Conservation (phyloP, 768 basidiomycete species). For the Rhodotorula taiwanensis region DNA sequence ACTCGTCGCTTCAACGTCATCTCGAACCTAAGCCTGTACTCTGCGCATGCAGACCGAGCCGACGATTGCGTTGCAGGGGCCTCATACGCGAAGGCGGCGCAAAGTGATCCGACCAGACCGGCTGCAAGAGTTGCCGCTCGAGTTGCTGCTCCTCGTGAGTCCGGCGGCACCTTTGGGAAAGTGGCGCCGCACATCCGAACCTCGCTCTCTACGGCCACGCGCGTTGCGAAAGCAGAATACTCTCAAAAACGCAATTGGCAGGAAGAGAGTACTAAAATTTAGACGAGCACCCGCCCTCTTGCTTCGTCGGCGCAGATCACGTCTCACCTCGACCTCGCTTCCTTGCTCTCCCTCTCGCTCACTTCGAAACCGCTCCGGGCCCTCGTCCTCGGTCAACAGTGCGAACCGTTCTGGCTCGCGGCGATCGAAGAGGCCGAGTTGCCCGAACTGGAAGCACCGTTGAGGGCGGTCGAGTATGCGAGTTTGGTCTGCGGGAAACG, state of each 20-base stretch:
- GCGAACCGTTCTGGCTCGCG: not conserved
- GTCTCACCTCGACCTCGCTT: slow-evolving; percentile 2
- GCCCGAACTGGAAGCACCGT: slow-evolving; percentile 12
- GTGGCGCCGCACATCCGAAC: too few relatives aligned
- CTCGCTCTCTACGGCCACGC: not conserved
- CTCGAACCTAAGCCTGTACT: too few relatives aligned
- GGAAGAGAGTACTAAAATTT: not conserved
- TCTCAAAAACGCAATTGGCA: not conserved
- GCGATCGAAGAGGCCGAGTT: slow-evolving; percentile 4
- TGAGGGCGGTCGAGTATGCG: slow-evolving; percentile 12
- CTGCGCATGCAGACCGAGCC: too few relatives aligned
- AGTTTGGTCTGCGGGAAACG: slow-evolving; percentile 1
- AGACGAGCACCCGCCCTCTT: not conserved
- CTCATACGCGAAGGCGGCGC: not conserved
- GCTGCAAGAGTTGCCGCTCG: not conserved
- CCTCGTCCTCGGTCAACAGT: not conserved
- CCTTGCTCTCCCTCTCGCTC: slow-evolving; percentile 11
- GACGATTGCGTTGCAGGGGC: too few relatives aligned
- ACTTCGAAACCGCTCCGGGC: not conserved
- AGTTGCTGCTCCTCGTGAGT: slow-evolving; percentile 17
- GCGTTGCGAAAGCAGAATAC: too few relatives aligned
- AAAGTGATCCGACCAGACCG: not conserved
- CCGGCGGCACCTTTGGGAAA: not conserved
- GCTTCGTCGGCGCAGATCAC: slow-evolving; percentile 9
- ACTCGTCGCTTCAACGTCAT: too few relatives aligned